Evolutionary conservation across 768 basidiomycete species (phyloP), one percentile per base, ranked within the genome.

Genomic region (Naganishia friedmannii): DNA sequence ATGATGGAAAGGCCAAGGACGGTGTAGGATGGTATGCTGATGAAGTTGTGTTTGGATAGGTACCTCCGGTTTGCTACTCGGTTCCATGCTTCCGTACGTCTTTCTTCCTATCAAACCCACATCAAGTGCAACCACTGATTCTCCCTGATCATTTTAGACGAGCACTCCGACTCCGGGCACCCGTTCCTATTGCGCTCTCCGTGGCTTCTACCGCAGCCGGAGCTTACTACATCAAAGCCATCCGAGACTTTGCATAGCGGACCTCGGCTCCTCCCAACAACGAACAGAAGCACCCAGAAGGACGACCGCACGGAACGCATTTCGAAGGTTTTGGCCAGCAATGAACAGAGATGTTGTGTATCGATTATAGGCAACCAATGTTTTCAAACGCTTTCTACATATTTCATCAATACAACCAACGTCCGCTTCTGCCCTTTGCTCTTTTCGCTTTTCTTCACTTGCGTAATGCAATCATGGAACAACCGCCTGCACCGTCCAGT

Each of bases 161-260:
- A 65, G 71, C 71, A 8, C 32, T 72, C 67, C 54, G 57, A 31
- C 63, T 60, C 23, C 57, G 71, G 23, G 29, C 37, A 19, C 71
- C 71, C 13, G 60, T 72, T 17, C 71, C 71, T 29, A 72, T 72
- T 53, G 67, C 60, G 21, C 58, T 72, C 5, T 58, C 71, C 3
- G 23, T 63, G 10, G 71, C 67, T 45, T 57, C 67, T 9, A 66
- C 67, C 7, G 71, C 71, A n/a, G 55, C 39, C 17, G 67, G 58
- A 32, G 71, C 45, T 4, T 72, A 72, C 45, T 72, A 72, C 63
- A 19, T 32, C 34, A 72, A 72, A 46, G 66, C 66, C 17, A 53
- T 72, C 32, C 51, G 23, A 19, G 71, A 72, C 32, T 72, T 65
- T 60, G 23, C 60, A 9, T 63, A 63, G 60, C 45, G 45, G 45